Percentiles rank a stretch among this genome's conserved stretches.
These are phyloP conservation scores for Keithomyces neogunnii DNA, from an alignment of 2,329 filamentous ascomycete species.

Conservation along the genomic window DNA sequence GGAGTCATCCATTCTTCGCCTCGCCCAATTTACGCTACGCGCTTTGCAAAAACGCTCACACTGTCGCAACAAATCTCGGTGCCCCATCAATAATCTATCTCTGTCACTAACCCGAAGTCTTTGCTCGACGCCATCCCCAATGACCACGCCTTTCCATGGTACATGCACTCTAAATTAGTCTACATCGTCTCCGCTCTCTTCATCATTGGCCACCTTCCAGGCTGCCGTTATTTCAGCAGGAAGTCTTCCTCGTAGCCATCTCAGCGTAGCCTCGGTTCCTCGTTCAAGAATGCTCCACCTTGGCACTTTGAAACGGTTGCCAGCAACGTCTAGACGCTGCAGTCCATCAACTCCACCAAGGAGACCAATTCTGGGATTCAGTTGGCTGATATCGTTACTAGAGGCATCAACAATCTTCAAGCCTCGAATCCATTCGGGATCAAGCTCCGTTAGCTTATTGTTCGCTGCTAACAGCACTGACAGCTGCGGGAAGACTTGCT, in stretches of 20 bases:
- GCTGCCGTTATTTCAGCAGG: conserved; percentile 50
- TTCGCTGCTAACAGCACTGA: conserved; percentile 65
- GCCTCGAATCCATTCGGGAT: conserved; percentile 65
- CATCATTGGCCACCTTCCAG: conserved; percentile 41
- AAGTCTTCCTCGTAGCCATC: conserved; percentile 72
- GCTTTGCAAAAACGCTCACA: too few species aligned
- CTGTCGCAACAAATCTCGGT: neutral
- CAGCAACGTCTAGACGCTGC: conserved; percentile 66
- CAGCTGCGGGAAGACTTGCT: conserved; percentile 60
- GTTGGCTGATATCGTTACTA: conserved; percentile 76
- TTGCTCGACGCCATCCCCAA: neutral
- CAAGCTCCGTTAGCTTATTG: conserved; percentile 68
- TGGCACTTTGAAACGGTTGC: conserved; percentile 83
- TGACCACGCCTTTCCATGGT: neutral
- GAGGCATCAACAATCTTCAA: conserved; percentile 68
- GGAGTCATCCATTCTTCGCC: too few species aligned
- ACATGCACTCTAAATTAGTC: conserved; percentile 5
- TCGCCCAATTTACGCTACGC: too few species aligned
- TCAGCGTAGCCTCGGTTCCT: conserved; percentile 75
- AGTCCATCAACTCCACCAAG: conserved; percentile 54
- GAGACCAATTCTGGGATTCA: conserved; percentile 75
- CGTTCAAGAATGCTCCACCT: conserved; percentile 76
- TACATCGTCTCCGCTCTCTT: conserved; percentile 20
- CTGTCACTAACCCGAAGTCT: neutral
- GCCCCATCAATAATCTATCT: neutral